phyloP scores from a whole-genome alignment of 2,329 filamentous ascomycete species.

The Pezicula carpinea region DNA sequence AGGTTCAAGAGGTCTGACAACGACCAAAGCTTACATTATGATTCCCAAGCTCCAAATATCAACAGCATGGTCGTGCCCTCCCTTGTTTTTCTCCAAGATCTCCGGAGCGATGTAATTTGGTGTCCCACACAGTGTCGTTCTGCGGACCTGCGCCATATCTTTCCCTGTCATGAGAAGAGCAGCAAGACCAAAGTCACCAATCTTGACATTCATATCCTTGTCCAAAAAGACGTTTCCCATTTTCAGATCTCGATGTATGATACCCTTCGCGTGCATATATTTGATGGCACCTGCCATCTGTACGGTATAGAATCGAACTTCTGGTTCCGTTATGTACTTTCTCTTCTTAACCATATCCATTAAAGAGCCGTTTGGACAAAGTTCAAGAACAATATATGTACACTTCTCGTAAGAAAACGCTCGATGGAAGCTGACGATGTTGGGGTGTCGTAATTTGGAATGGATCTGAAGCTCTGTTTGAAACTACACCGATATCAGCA shows the following conservation, averaged over 20 bases:
- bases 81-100: conserved; percentile 88
- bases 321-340: conserved; percentile 85
- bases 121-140: conserved; percentile 93
- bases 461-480: conserved; percentile 92
- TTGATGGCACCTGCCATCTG: conserved; percentile 97
- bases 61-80: conserved; percentile 95
- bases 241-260: conserved; percentile 95
- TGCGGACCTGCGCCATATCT: conserved; percentile 74
- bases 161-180: conserved; percentile 87
- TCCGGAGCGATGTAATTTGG: conserved; percentile 98
- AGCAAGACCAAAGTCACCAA: conserved; percentile 94
- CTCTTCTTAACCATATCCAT: conserved; percentile 97
- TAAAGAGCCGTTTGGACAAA: conserved; percentile 92
- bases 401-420: conserved; percentile 86
- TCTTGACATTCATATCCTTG: conserved; percentile 92
- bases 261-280: conserved; percentile 92
- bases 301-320: conserved; percentile 88
- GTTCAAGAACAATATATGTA: conserved; percentile 90
- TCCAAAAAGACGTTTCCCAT: conserved; percentile 98
- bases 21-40: conserved; percentile 64
- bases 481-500: conserved; percentile 41
- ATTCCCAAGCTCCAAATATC: conserved; percentile 98
- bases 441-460: conserved; percentile 93
- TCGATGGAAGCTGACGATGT: conserved; percentile 92
- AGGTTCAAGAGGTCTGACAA: conserved; percentile 11